Evolutionary conservation across 2,329 filamentous ascomycete genomes (phyloP), one percentile per base, ranked within the genome.

Genomic region (Microsporum audouinii): DNA sequence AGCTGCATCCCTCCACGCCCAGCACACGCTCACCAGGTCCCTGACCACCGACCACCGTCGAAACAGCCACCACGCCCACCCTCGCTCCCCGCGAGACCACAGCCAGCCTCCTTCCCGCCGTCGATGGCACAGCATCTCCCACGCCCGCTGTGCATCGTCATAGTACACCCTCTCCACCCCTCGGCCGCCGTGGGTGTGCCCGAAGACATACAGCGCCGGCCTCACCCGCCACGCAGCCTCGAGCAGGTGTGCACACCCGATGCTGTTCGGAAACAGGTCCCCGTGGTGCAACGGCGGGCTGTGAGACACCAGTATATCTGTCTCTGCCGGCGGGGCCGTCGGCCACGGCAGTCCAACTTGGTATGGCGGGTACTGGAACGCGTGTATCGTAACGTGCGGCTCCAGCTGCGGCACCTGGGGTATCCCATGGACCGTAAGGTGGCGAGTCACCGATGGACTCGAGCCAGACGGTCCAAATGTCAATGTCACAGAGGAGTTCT

Each of bases 251-350:
- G 84, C 82, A 65, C 88, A 91, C 60, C 89, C 90, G 51, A 90
- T 76, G 2, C 80, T 84, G 58, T 84, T 80, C 1, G 74, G 74
- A 29, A 74, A 75, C 23, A 78, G 65, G 63, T 79, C 87, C 38
- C 85, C 78, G 70, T 95, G 89, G 69, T 84, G 79, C 71, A 83
- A 83, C 1, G 90, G 89, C 33, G 91, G 91, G 0, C 84, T 85
- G 69, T 95, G 91, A 0, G 91, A 95, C 53, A 95, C 75, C 12
- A 96, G 79, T 59, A 95, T 82, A 67, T 95, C 89, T 0, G 85
- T 87, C 66, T 88, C 83, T 0, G 77, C 73, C 0, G 90, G 89
- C 3, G 95, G 78, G 23, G 82, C 86, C 64, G 82, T 82, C 2
- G 80, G 78, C 89, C 89, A 96, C 0, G 87, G 87, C 67, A 90